phyloP scores from a whole-genome alignment of 1,139 yeast genomes.

The Meyerozyma elateridarum region DNA sequence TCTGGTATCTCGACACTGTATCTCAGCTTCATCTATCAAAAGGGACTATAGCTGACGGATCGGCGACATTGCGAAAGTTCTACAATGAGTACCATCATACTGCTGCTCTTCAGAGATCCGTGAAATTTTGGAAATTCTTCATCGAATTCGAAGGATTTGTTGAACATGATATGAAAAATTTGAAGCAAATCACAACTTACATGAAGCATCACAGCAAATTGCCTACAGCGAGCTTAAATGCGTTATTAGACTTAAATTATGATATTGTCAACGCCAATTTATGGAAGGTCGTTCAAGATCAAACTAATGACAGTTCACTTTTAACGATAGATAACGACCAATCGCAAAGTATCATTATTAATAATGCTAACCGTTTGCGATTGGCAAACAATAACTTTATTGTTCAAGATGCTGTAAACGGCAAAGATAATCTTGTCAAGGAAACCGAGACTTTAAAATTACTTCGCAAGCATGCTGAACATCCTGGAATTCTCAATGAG shows the following conservation, averaged over 20 bases:
- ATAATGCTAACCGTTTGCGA: constrained; percentile 21
- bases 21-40: no score
- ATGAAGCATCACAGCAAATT: constrained; percentile 41
- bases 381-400: constrained; percentile 20
- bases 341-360: constrained; percentile 26
- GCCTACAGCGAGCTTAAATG: constrained; percentile 45
- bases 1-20: no score
- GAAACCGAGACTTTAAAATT: constrained; percentile 29
- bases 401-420: constrained; percentile 14
- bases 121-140: constrained; percentile 52
- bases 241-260: constrained; percentile 18
- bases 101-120: constrained; percentile 32
- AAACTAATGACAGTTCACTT: constrained; percentile 18
- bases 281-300: constrained; percentile 11
- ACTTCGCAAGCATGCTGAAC: constrained; percentile 47
- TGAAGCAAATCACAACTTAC: constrained; percentile 38
- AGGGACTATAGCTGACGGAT: no score
- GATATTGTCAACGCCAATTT: constrained; percentile 24
- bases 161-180: constrained; percentile 38
- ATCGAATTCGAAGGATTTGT: constrained; percentile 47
- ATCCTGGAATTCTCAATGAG: constrained; percentile 51
- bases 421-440: constrained; percentile 9
- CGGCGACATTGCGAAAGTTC: constrained; percentile 30
- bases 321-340: constrained; percentile 21
- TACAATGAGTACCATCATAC: constrained; percentile 39